Percentiles rank a stretch among this genome's conserved stretches.
Evolutionary conservation across 2,329 filamentous ascomycete genomes (phyloP).

Genomic region (Arachnopeziza araneosa): DNA sequence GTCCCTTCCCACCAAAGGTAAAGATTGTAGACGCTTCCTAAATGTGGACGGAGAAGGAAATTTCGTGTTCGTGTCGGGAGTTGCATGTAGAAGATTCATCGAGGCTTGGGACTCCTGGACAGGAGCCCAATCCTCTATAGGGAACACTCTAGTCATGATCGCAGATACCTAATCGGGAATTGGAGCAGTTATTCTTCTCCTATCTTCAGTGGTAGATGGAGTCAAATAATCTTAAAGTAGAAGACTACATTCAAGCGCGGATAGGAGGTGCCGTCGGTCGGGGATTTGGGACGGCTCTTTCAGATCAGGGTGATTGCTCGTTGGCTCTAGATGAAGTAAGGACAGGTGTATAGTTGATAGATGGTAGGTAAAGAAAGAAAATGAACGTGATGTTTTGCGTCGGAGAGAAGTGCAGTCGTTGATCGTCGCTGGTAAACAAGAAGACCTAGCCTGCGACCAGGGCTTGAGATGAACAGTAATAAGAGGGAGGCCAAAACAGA

Average conservation of each 20-base stretch:
- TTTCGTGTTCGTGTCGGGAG: slow-evolving; percentile 17
- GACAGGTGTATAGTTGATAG: too few relatives aligned
- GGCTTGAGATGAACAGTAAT: too few relatives aligned
- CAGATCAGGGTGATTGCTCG: too few relatives aligned
- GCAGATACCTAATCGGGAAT: neutral
- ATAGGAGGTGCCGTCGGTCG: too few relatives aligned
- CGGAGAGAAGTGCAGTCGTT: too few relatives aligned
- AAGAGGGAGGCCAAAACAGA: too few relatives aligned
- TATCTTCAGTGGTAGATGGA: neutral
- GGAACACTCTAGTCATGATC: slow-evolving; percentile 35
- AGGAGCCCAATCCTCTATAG: slow-evolving; percentile 38
- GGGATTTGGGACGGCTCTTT: too few relatives aligned
- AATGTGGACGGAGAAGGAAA: slow-evolving; percentile 11
- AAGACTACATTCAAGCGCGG: neutral
- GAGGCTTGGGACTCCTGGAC: slow-evolving; percentile 37
- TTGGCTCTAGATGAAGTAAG: too few relatives aligned
- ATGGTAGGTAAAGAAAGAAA: too few relatives aligned
- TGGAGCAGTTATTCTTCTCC: neutral
- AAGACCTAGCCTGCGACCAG: too few relatives aligned
- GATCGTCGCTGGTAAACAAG: too few relatives aligned
- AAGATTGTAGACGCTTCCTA: slow-evolving; percentile 17
- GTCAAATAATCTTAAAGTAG: neutral
- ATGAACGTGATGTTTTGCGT: too few relatives aligned
- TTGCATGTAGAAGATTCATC: slow-evolving; percentile 26
- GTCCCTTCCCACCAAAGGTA: slow-evolving; percentile 10